A percentile compares a stretch with the other conserved stretches of the same genome.
Evolutionary conservation across 2,329 filamentous ascomycete species (phyloP).

Genomic region (Lachnellula arida): DNA sequence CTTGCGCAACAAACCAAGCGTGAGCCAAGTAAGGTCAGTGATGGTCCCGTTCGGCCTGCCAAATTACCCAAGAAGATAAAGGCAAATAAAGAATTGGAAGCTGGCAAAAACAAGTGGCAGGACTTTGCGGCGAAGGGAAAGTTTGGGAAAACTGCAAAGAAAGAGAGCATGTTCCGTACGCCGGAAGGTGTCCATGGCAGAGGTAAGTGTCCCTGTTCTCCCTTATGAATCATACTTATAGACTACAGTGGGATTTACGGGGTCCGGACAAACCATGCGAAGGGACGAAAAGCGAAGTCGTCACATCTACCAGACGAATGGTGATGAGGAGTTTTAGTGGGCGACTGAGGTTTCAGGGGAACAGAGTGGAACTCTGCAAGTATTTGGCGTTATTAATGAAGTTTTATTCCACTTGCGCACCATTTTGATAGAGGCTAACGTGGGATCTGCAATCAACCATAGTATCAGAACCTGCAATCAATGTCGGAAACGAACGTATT

Average conservation of each 20-base stretch:
- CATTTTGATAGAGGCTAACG: slow-evolving; percentile 41
- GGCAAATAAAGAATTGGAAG: slow-evolving; percentile 85
- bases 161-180: slow-evolving; percentile 96
- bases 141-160: slow-evolving; percentile 62
- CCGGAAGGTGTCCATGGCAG: slow-evolving; percentile 79
- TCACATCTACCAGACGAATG: slow-evolving; percentile 77
- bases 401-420: slow-evolving; percentile 16
- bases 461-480: slow-evolving; percentile 11
- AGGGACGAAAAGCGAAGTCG: slow-evolving; percentile 80
- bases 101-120: slow-evolving; percentile 90
- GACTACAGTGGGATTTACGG: slow-evolving; percentile 81
- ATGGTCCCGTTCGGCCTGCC: slow-evolving; percentile 52
- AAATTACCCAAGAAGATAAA: slow-evolving; percentile 86
- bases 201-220: slow-evolving; percentile 52
- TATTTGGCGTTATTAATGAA: slow-evolving; percentile 31
- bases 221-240: slow-evolving; percentile 28
- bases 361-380: slow-evolving; percentile 35
- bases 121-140: slow-evolving; percentile 81
- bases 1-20: slow-evolving; percentile 59
- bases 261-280: slow-evolving; percentile 91
- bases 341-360: neutral
- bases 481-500: slow-evolving; percentile 17
- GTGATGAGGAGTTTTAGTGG: slow-evolving; percentile 54
- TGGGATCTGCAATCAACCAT: slow-evolving; percentile 17
- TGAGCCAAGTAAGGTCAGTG: slow-evolving; percentile 57